phyloP scores from a whole-genome alignment of 371 early-diverging fungal genomes.

The Capniomyces stellatus region DNA sequence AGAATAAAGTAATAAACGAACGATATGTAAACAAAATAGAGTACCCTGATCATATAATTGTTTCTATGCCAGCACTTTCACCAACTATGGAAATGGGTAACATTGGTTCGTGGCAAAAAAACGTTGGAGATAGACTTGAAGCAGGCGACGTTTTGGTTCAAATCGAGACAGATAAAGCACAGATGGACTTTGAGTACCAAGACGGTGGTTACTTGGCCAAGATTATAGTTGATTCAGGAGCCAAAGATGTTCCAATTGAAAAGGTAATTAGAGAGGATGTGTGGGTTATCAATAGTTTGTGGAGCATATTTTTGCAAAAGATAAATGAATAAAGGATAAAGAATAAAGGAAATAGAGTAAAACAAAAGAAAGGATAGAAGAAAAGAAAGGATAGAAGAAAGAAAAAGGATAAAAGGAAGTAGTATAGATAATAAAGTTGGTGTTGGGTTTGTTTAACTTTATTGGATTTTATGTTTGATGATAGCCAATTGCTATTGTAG shows the following conservation, averaged over 20 bases:
- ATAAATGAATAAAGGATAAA: neutral
- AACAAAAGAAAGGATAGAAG: slow-evolving; percentile 23
- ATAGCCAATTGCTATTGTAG: slow-evolving; percentile 81
- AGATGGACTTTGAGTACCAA: slow-evolving; percentile 98
- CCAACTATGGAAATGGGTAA: slow-evolving; percentile 98
- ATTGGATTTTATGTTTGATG: neutral
- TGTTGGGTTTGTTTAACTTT: neutral
- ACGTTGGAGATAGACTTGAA: slow-evolving; percentile 75
- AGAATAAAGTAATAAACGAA: too few species aligned
- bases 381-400: too few species aligned
- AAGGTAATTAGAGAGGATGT: slow-evolving; percentile 15
- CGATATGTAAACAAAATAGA: too few species aligned
- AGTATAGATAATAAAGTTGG: too few species aligned
- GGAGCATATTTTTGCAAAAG: neutral
- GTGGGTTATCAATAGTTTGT: neutral
- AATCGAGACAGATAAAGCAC: slow-evolving; percentile 98
- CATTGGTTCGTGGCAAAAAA: slow-evolving; percentile 88
- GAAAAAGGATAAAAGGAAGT: too few species aligned
- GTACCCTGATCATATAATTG: slow-evolving; percentile 73
- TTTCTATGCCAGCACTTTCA: slow-evolving; percentile 95
- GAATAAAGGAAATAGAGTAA: too few species aligned
- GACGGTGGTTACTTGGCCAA: slow-evolving; percentile 95
- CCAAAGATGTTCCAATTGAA: slow-evolving; percentile 70
- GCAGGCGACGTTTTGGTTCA: slow-evolving; percentile 96
- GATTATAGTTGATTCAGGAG: slow-evolving; percentile 63